Conservation (phyloP, 2,329 filamentous ascomycete genomes). For the Dactylellina cionopaga region DNA sequence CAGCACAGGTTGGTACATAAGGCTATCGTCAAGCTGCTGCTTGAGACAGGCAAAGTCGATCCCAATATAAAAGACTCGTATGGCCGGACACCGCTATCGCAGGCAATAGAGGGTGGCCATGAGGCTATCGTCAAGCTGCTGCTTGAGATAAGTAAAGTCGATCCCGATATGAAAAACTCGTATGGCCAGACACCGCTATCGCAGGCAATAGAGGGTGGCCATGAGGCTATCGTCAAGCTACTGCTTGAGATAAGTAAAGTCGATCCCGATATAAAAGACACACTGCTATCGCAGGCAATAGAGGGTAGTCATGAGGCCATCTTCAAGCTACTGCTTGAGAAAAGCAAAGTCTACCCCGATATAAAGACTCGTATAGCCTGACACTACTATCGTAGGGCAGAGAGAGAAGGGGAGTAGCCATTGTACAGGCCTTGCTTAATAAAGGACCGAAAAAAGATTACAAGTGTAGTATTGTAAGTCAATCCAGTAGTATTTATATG, state of each 20-base stretch:
- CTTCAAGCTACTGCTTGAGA: conserved; percentile 1
- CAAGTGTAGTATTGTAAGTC: background rate
- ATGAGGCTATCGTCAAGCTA: too few relatives aligned
- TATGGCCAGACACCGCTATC: too few relatives aligned
- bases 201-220: too few relatives aligned
- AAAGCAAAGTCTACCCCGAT: background rate
- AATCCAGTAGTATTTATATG: background rate
- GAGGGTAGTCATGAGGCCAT: background rate
- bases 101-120: too few relatives aligned
- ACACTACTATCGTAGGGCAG: background rate
- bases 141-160: too few relatives aligned
- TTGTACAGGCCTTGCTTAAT: background rate
- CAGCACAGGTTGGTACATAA: too few relatives aligned
- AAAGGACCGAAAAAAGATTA: background rate
- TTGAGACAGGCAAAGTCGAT: too few relatives aligned
- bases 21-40: too few relatives aligned
- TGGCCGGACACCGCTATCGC: too few relatives aligned
- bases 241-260: background rate
- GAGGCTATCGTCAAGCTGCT: too few relatives aligned
- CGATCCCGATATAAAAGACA: background rate
- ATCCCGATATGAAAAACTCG: too few relatives aligned
- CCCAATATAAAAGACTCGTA: too few relatives aligned
- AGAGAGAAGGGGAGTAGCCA: background rate
- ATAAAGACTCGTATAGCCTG: background rate
- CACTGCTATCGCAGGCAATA: background rate